Evolutionary conservation across 2,329 filamentous ascomycete species (phyloP).

Genomic region (Colletotrichum sublineola): DNA sequence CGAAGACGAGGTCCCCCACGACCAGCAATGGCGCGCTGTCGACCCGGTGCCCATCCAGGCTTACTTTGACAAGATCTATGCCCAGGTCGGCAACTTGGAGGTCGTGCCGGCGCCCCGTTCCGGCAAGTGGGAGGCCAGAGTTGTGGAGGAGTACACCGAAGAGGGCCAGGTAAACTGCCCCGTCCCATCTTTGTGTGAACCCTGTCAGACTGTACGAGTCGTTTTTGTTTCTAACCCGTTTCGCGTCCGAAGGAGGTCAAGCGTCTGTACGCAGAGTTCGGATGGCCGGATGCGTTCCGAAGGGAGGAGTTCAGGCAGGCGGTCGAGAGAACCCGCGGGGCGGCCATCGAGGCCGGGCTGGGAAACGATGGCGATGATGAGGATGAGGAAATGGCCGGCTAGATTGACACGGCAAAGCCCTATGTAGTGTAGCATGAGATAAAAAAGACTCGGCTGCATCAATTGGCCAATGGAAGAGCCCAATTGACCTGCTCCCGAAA

Average conservation of each 20-base stretch:
- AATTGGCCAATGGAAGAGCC: conserved; percentile 17
- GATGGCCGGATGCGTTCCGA: conserved; percentile 36
- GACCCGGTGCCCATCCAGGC: conserved; percentile 24
- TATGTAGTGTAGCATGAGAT: background rate
- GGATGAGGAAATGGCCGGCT: conserved; percentile 36
- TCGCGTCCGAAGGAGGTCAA: conserved; percentile 14
- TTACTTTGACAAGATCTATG: conserved; percentile 35
- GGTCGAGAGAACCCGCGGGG: conserved; percentile 28
- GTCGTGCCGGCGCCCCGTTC: conserved; percentile 38
- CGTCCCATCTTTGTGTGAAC: background rate
- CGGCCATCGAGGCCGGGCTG: conserved; percentile 28
- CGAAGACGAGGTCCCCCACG: conserved; percentile 12
- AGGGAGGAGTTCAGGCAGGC: conserved; percentile 38
- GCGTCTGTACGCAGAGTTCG: conserved; percentile 23
- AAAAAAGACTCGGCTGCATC: background rate
- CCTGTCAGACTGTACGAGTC: background rate
- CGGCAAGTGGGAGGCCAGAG: conserved; percentile 38
- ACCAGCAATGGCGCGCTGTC: conserved; percentile 36
- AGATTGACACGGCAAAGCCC: background rate
- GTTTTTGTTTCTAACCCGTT: background rate
- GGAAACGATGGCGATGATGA: conserved; percentile 32
- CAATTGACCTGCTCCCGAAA: background rate
- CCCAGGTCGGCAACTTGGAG: conserved; percentile 35
- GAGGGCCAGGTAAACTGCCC: conserved; percentile 33
- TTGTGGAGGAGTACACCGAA: conserved; percentile 35